phyloP scores from a whole-genome alignment of 768 basidiomycete genomes.

The Calvatia gigantea region DNA sequence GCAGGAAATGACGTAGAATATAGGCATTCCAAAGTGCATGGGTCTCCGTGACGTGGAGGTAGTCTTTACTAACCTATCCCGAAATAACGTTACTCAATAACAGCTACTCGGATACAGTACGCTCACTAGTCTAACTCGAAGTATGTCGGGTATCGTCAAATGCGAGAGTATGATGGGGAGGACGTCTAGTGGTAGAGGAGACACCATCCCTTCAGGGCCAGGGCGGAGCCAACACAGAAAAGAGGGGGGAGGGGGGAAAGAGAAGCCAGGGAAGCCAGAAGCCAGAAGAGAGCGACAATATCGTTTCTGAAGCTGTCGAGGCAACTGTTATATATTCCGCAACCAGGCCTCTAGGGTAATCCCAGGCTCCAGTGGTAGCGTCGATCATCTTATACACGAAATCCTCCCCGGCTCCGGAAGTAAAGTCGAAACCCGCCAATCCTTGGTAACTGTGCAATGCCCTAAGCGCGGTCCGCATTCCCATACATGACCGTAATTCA shows the following conservation, averaged over 20 bases:
- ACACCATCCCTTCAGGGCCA: slow-evolving; percentile 8
- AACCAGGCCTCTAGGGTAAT: neutral
- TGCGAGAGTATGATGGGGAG: slow-evolving; percentile 38
- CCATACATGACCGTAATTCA: neutral
- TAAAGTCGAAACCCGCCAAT: neutral
- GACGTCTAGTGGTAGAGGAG: slow-evolving; percentile 45
- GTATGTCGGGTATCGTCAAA: slow-evolving; percentile 38
- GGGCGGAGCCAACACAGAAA: neutral
- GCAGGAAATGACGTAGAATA: slow-evolving; percentile 37
- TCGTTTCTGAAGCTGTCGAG: neutral
- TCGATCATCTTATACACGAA: slow-evolving; percentile 10
- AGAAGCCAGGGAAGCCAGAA: no score
- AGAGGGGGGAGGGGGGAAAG: no score
- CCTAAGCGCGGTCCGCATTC: neutral
- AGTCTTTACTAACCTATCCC: slow-evolving; percentile 42
- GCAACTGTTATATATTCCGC: neutral
- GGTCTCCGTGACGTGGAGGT: slow-evolving; percentile 39
- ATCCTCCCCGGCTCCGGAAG: neutral
- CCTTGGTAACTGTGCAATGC: no score
- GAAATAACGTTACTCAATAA: no score
- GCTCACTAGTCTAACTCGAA: slow-evolving; percentile 45
- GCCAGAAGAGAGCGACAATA: neutral
- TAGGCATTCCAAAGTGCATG: slow-evolving; percentile 49
- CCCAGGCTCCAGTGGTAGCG: neutral
- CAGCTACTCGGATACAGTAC: no score